These are phyloP conservation scores for Kingdonia uniflora DNA, from an alignment of 164 flowering plant genomes.

Conservation along the genomic window DNA sequence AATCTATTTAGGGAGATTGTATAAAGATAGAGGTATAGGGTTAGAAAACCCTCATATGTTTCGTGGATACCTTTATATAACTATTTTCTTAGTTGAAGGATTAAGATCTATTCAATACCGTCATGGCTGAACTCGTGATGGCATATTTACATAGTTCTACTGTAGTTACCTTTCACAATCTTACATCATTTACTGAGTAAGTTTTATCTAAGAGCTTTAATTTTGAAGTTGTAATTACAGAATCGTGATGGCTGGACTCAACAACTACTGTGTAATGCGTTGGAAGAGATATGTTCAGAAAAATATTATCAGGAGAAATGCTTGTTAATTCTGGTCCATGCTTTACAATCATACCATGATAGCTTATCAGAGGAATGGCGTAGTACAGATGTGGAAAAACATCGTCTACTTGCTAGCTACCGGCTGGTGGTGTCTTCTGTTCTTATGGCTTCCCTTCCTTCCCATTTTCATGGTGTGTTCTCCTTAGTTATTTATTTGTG, in stretches of 20 bases:
- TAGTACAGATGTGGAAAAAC: constrained; percentile 24
- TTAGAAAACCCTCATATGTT: too few species aligned
- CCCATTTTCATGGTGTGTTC: constrained; percentile 67
- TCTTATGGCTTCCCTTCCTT: constrained; percentile 78
- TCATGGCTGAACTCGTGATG: too few species aligned
- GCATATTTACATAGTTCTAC: too few species aligned
- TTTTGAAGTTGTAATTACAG: constrained; percentile 14
- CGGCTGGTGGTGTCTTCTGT: constrained; percentile 65
- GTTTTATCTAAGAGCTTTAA: too few species aligned
- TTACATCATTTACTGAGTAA: too few species aligned
- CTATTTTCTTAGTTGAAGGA: too few species aligned
- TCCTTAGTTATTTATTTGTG: not conserved
- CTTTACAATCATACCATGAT: constrained; percentile 45
- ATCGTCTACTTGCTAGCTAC: constrained; percentile 44
- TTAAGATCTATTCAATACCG: too few species aligned
- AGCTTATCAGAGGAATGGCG: constrained; percentile 15
- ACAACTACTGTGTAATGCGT: constrained; percentile 43
- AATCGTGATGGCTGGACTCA: constrained; percentile 32
- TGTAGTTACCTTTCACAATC: too few species aligned
- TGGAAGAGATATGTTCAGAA: constrained; percentile 63
- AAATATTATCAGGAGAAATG: constrained; percentile 76
- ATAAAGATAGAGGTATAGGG: too few species aligned
- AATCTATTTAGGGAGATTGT: too few species aligned
- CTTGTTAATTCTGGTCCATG: constrained; percentile 48
- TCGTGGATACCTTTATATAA: too few species aligned